These are phyloP conservation scores for Hypomontagnella submonticulosa DNA, from an alignment of 495 filamentous ascomycete species.

Conservation along the genomic window DNA sequence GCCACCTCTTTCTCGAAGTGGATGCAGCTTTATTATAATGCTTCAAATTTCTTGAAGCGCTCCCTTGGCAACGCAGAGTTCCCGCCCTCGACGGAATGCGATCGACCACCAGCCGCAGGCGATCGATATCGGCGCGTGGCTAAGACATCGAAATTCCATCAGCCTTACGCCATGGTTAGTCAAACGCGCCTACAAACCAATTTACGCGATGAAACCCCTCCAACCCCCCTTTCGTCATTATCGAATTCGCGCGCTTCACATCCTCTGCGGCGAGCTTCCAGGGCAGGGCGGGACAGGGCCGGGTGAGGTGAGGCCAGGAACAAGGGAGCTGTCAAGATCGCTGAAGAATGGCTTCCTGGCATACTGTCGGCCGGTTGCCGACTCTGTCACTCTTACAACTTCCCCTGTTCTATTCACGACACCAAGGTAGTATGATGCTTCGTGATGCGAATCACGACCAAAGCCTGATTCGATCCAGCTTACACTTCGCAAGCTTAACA, in stretches of 20 bases:
- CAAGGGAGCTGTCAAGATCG: conserved; percentile 35
- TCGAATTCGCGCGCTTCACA: conserved; percentile 33
- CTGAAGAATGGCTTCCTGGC: conserved; percentile 38
- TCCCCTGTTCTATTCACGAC: conserved; percentile 20
- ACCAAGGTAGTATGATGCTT: conserved; percentile 6
- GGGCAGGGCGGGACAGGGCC: conserved; percentile 10
- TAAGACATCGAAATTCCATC: conserved; percentile 45
- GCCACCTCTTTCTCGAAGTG: conserved; percentile 14
- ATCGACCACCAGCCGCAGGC: conserved; percentile 28
- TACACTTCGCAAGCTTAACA: conserved; percentile 8
- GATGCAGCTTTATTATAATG: conserved; percentile 36
- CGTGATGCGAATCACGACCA: conserved; percentile 1
- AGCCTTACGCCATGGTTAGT: conserved; percentile 25
- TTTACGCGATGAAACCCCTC: conserved; percentile 29
- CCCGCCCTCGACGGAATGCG: conserved; percentile 32
- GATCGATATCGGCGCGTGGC: conserved; percentile 39
- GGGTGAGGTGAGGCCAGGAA: conserved; percentile 21
- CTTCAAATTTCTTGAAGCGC: conserved; percentile 32
- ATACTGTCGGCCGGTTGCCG: conserved; percentile 20
- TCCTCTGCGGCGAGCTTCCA: conserved; percentile 25
- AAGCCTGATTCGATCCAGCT: conserved; percentile 9
- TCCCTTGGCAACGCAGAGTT: conserved; percentile 21
- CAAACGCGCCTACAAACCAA: conserved; percentile 2
- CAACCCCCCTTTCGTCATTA: conserved; percentile 44
- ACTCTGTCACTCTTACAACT: conserved; percentile 25